Evolutionary conservation across 257 asterid species (phyloP), one percentile per base, ranked within the genome.

Genomic region (Prunella vulgaris): DNA sequence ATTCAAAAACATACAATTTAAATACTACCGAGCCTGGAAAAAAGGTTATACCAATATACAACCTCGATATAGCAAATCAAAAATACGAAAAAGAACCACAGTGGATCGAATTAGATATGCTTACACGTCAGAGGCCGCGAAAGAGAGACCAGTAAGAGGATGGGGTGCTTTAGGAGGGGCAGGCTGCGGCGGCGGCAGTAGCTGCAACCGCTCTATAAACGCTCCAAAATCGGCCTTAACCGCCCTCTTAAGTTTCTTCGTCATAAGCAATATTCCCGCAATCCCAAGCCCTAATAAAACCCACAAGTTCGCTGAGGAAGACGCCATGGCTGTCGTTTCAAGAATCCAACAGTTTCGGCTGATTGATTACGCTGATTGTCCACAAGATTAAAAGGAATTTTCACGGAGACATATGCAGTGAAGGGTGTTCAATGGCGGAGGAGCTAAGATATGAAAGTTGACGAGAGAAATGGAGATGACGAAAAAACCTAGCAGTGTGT

Each of bases 181-280:
- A 21, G 97, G 99, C 80, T 90, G 99, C 68, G 99, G 98, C 17
- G 99, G 99, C 70, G 99, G 99, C 76, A 89, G 74, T n/a, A 94
- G 89, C 88, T 89, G 88, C 48, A 94, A 80, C 64, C 96, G 82
- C 78, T 91, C 87, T 20, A 91, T 82, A 83, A 91, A 94, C 2
- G 98, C 96, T 64, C 98, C 99, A 61, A 87, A 94, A 72, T 94
- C 98, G 46, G 83, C 89, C 70, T 79, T 94, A 32, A 87, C 97
- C 10, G 72, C 85, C 72, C 81, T 85, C 84, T 85, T 94, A 22
- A 91, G 82, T 86, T 88, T 91, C 85, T 84, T 89, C 10, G 96
- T 85, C 94, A 94, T 77, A 67, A 91, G 66, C 58, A 91, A 56
- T 74, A 94, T 88, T 42, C 99, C 99, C 17, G 99, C 99, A 70